Evolutionary conservation across 352 stramenopile species (phyloP), one percentile per base, ranked within the genome.

Genomic region (Phytophthora podocarpi): DNA sequence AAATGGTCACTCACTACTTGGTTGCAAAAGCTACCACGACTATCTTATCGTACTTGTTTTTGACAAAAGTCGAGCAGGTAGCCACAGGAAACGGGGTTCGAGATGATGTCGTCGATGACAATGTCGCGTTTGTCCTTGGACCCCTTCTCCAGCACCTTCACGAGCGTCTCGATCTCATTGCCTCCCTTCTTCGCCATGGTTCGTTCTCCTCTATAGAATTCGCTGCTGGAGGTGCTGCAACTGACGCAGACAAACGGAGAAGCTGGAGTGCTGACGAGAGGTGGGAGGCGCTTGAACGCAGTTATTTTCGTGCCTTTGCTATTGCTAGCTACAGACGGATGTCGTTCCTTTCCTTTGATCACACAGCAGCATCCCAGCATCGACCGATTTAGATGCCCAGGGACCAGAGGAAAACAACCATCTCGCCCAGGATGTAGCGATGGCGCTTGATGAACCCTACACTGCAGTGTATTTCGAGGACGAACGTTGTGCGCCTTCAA

Each of bases 1-100:
- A n/a, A n/a, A n/a, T n/a, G n/a, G n/a, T n/a, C n/a, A n/a, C n/a
- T n/a, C n/a, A n/a, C n/a, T n/a, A n/a, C n/a, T n/a, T n/a, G n/a
- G n/a, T n/a, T n/a, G n/a, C n/a, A n/a, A n/a, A n/a, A n/a, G n/a
- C n/a, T n/a, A n/a, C n/a, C n/a, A n/a, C n/a, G n/a, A n/a, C n/a
- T n/a, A n/a, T n/a, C n/a, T n/a, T n/a, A n/a, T n/a, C 80, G 71
- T 83, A 94, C 78, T 57, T 82, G 74, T 74, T 91, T 92, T 61
- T 93, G 83, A 62, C 83, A 95, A 80, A 91, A 95, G 61, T 93
- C 83, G 50, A 95, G 80, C 46, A 95, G 55, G 27, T 92, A 95
- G 50, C 83, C 85, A 54, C 83, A 91, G 28, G 85, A 91, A 51
- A 94, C 70, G n/a, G 85, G 85, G 59, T 94, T 94, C 21, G 80